Base-by-base conservation (phyloP, 768 basidiomycete species). In the Clathrus columnatus region DNA sequence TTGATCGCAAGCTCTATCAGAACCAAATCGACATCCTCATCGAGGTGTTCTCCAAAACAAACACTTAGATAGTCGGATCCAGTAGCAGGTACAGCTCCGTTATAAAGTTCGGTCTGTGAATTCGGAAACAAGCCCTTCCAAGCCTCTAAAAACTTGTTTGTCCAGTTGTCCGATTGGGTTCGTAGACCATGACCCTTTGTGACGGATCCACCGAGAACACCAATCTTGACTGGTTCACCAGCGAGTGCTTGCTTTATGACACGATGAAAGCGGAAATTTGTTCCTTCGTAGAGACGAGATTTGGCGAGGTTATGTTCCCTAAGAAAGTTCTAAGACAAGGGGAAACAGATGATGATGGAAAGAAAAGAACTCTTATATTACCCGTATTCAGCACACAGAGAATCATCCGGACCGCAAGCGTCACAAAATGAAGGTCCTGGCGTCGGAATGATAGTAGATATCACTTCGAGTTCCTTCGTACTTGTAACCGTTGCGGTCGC, bases 251-350 rank as follows among this genome's bases (percentile, higher is more conserved):
- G 45, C 28, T 16, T 3, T 14, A 58, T 21, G 17, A 55, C 57
- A 23, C 57, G 53, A 47, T 44, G 42, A 24, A 59, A 46, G 32
- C 58, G 58, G 7, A 54, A 54, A 24, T 59, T 59, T 32, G 58
- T 21, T 18, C 58, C 58, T 54, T 59, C 58, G 27, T 56, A 59
- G 2, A 44, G 48, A 43, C 58, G 55, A 14, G 58, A 59, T 7
- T 54, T 48, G n/a, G 58, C 58, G 7, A 59, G 54, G n/a, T 56
- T 59, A 42, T 56, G 48, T 47, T 47, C 53, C 7, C 57, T 58
- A 36, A 14, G 10, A 36, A n/a, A 11, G 36, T 11, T 32, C 16
- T 7, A 11, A 36, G n/a, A 5, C 4, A 36, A n/a, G n/a, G n/a
- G n/a, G n/a, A n/a, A 36, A 4, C 36, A 36, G 10, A 36, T 36